Evolutionary conservation across 805 yeast species (phyloP).

Genomic region (Wickerhamomyces bovis): DNA sequence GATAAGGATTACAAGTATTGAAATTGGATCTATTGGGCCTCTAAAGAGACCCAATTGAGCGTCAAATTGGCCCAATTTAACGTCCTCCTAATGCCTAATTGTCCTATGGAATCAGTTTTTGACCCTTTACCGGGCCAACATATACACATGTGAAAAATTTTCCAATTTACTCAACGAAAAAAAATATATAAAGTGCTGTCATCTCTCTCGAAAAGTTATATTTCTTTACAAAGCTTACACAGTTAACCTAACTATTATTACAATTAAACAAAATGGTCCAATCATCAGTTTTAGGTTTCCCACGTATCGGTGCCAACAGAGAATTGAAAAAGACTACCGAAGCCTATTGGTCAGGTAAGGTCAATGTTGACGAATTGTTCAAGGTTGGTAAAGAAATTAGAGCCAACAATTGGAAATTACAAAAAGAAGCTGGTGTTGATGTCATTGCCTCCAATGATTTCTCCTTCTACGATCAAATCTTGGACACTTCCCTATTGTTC

Average conservation of each 20-base stretch:
- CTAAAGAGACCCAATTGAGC: too few species aligned
- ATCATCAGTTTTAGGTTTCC: constrained; percentile 98
- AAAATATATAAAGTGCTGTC: background rate
- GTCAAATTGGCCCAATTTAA: background rate
- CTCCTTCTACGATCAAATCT: constrained; percentile 96
- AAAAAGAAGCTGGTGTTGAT: constrained; percentile 95
- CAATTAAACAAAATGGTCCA: constrained; percentile 91
- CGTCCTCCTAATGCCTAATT: too few species aligned
- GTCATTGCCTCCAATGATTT: constrained; percentile 96
- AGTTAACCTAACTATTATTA: too few species aligned
- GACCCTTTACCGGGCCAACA: background rate
- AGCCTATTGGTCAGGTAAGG: constrained; percentile 97
- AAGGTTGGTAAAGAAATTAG: constrained; percentile 94
- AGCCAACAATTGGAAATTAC: constrained; percentile 96
- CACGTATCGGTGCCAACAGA: constrained; percentile 99
- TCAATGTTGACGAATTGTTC: constrained; percentile 77
- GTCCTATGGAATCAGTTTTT: too few species aligned
- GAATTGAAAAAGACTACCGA: constrained; percentile 98
- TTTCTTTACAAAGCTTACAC: too few species aligned
- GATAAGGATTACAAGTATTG: too few species aligned
- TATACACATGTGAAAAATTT: background rate
- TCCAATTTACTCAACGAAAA: background rate
- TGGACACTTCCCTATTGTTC: constrained; percentile 87
- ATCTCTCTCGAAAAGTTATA: background rate
- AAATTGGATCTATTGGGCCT: too few species aligned